These are phyloP conservation scores for Citrus hindsii DNA, from an alignment of 345 rosid species.

Conservation along the genomic window DNA sequence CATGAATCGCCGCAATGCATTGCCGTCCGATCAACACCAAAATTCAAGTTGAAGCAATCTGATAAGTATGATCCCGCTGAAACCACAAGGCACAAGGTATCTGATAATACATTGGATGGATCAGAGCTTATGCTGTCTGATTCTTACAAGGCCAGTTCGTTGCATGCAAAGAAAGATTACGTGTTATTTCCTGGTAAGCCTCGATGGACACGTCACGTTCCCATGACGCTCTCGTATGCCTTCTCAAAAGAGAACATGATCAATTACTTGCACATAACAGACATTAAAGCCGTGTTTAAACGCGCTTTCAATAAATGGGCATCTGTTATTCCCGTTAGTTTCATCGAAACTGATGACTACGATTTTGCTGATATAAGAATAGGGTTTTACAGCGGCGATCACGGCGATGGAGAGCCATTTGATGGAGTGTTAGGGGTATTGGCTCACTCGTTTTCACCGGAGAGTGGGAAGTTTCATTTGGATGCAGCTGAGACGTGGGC, in stretches of 20 bases:
- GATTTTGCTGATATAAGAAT: slow-evolving; percentile 65
- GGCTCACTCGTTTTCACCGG: slow-evolving; percentile 84
- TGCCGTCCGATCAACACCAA: slow-evolving; percentile 30
- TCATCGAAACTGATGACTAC: slow-evolving; percentile 52
- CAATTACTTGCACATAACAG: slow-evolving; percentile 27
- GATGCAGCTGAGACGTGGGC: slow-evolving; percentile 90
- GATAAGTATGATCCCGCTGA: no score
- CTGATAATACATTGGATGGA: slow-evolving; percentile 20
- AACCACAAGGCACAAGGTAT: neutral
- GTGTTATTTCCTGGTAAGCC: slow-evolving; percentile 64
- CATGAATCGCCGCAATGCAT: slow-evolving; percentile 20
- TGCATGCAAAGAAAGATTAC: slow-evolving; percentile 33
- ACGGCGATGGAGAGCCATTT: slow-evolving; percentile 86
- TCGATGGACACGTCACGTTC: slow-evolving; percentile 51
- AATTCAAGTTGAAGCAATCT: slow-evolving; percentile 6
- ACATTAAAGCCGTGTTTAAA: slow-evolving; percentile 40
- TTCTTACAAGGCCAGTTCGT: slow-evolving; percentile 1
- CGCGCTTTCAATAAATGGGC: slow-evolving; percentile 69
- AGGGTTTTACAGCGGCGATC: slow-evolving; percentile 78
- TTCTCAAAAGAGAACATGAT: slow-evolving; percentile 59
- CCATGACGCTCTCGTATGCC: slow-evolving; percentile 60
- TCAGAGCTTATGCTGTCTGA: neutral
- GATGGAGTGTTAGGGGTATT: slow-evolving; percentile 81
- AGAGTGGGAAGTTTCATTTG: slow-evolving; percentile 70
- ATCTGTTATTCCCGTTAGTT: slow-evolving; percentile 65